Evolutionary conservation across 2,329 filamentous ascomycete genomes (phyloP), one percentile per base, ranked within the genome.

Genomic region (Bipolaris bicolor): DNA sequence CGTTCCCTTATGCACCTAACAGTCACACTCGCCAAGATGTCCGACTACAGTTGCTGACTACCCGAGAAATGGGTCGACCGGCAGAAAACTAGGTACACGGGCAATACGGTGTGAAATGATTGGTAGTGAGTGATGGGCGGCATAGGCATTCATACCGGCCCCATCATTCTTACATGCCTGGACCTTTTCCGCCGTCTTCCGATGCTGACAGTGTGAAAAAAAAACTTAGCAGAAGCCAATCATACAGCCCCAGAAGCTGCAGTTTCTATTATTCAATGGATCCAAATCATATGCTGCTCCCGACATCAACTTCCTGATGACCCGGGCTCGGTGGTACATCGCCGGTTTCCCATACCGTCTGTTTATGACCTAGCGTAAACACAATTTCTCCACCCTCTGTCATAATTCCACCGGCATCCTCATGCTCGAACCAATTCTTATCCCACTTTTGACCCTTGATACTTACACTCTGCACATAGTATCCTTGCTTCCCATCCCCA

Each of bases 401-500:
- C 72, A 76, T 75, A 20, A 75, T 70, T 0, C 67, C 70, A 1
- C 66, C 71, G 0, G 58, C 68, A 65, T 86, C 81, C 1, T 79
- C 77, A 66, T 86, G 83, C 53, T 80, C 77, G 16, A 86, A 77
- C 84, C 84, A 86, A 52, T 83, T 86, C 72, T 78, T 80, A 0
- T 74, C 64, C 84, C 83, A 86, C 0, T 54, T 2, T 51, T 82
- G 55, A 0, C 82, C 83, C 56, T 86, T 86, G 36, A 86, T 80
- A 52, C 73, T 81, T 1, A 86, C 73, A 2, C 77, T 77, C 63
- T 86, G 82, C 5, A 87, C 80, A 57, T 81, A 87, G 40, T 78
- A 81, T 2, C 79, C 79, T 2, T 80, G 68, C 3, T 75, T 70
- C 1, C 75, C 77, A 11, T 84, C 64, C 0, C 80, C 79, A 5